Evolutionary conservation across 169 alveolate species (phyloP), one percentile per base, ranked within the genome.

Genomic region (Blepharisma undulans): DNA sequence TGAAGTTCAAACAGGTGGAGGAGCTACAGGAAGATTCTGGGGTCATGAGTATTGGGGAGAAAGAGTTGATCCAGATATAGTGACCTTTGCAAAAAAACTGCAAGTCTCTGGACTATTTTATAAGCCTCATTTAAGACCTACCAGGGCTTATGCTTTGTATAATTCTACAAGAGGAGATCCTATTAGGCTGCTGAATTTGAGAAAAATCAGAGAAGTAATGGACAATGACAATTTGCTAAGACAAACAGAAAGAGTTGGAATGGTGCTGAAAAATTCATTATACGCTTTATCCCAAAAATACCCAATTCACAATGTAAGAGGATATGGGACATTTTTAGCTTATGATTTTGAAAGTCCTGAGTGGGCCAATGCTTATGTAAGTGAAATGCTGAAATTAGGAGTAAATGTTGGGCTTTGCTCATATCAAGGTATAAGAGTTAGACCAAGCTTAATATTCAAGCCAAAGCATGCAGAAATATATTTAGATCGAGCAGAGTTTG

Each of bases 31-130:
- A 14, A 91, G 91, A 74, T 66, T 88, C 84, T 94, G 96, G 96
- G 95, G 91, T 19, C 96, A 93, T 74, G 95, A 95, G 76, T 92
- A 91, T 86, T 95, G 96, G 96, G 76, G 82, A 36, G 85, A 84
- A 21, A 61, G 80, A 4, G 34, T 19, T 25, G 90, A 77, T 0
- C 95, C 93, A 27, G 97, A 95, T 71, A 72, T 93, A 34, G 94
- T 95, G 59, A 92, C 96, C 10, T 95, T 95, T 87, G 95, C 95
- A 76, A 90, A 90, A 59, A 86, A 79, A n/a, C 89, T 95, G 19
- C 92, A 80, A 27, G 90, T 92, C 3, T 74, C 92, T 19, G 91
- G 91, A 4, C 22, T 72, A 4, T 72, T 86, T 30, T 27, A 27
- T 48, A 86, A 86, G 72, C 72, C 91, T 0, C 84, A 86, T 25